Conservation (phyloP, 2,329 filamentous ascomycete species). For the Colletotrichum godetiae region DNA sequence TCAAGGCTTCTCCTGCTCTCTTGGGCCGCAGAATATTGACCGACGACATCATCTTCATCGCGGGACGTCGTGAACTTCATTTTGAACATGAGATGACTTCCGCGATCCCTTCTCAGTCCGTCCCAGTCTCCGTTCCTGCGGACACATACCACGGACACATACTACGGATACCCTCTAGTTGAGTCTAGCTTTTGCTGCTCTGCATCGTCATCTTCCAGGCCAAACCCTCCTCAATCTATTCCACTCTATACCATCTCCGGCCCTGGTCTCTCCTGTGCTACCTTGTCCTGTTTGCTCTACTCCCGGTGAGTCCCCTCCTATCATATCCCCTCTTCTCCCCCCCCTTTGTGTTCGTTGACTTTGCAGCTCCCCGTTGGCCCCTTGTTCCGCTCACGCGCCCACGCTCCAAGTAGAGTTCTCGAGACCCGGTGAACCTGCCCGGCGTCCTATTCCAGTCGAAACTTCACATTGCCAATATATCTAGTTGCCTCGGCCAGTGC, state of each 20-base stretch:
- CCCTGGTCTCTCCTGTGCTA: conserved; percentile 4
- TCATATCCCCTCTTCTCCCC: not conserved
- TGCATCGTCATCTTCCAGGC: not conserved
- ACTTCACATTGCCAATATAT: conserved; percentile 14
- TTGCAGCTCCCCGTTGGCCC: not conserved
- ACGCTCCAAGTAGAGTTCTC: conserved; percentile 24
- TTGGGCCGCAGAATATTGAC: not conserved
- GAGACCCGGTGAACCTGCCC: not conserved
- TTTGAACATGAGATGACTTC: not conserved
- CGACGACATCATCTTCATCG: not conserved
- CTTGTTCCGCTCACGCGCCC: conserved; percentile 3
- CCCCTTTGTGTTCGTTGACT: conserved; percentile 26
- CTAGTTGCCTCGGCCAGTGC: not conserved
- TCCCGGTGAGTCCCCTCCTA: conserved; percentile 2
- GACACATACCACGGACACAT: not conserved
- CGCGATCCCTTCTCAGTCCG: not conserved
- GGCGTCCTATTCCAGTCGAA: conserved; percentile 1
- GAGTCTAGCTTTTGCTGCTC: not conserved
- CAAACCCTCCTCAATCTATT: not conserved
- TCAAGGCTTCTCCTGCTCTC: not conserved
- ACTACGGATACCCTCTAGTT: not conserved
- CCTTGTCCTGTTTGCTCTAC: conserved; percentile 10
- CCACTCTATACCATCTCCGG: not conserved
- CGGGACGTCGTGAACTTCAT: not conserved
- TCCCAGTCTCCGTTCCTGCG: no score